These are phyloP conservation scores for Colletotrichum sp. DNA, from an alignment of 2,329 filamentous ascomycete genomes.

Conservation along the genomic window DNA sequence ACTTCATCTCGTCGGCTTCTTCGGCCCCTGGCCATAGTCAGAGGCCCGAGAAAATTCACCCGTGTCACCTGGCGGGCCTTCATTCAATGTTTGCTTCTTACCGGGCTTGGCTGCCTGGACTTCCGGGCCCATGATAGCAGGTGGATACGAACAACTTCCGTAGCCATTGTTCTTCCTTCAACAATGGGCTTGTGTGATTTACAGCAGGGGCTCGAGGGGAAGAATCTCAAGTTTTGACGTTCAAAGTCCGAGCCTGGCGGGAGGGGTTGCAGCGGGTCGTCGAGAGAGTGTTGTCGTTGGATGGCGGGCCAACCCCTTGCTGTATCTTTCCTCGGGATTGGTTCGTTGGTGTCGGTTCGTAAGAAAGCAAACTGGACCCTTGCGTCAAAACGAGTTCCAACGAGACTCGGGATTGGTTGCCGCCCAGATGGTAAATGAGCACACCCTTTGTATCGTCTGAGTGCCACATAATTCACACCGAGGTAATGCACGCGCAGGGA, in stretches of 20 bases:
- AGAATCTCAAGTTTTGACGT: background rate
- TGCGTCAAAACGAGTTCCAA: background rate
- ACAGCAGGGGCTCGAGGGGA: background rate
- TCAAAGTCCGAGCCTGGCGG: background rate
- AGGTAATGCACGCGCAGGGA: background rate
- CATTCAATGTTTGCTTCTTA: background rate
- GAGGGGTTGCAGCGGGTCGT: background rate
- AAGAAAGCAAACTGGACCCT: background rate
- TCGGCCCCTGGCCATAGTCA: background rate
- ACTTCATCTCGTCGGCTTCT: background rate
- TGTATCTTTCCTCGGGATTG: background rate
- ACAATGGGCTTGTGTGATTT: background rate
- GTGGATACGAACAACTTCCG: background rate
- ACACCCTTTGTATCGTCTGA: background rate
- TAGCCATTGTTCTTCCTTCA: background rate
- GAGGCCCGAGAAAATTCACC: accelerated
- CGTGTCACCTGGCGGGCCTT: background rate
- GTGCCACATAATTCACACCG: background rate
- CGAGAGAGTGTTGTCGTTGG: background rate
- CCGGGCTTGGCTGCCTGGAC: background rate
- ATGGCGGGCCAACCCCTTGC: background rate
- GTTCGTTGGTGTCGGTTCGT: background rate
- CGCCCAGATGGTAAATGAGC: background rate
- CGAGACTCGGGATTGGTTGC: background rate
- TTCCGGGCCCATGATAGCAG: background rate